phyloP scores from a whole-genome alignment of 495 filamentous ascomycete genomes.

The Thermothielavioides terrestris region DNA sequence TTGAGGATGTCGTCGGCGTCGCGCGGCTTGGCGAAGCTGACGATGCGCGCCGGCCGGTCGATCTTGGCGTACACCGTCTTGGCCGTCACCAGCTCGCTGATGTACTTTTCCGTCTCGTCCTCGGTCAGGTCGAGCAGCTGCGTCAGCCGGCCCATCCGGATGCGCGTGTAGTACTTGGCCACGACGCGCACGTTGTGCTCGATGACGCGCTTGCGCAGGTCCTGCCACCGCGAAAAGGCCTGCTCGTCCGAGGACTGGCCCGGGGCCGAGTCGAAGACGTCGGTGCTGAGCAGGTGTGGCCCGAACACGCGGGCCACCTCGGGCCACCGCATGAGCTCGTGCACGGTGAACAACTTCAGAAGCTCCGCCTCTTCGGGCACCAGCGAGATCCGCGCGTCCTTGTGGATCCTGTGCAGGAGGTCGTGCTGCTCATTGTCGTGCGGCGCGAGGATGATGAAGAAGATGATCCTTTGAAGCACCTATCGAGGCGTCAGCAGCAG shows the following conservation, averaged over 20 bases:
- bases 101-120: constrained; percentile 95
- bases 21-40: constrained; percentile 86
- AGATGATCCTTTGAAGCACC: constrained; percentile 88
- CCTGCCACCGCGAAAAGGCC: constrained; percentile 76
- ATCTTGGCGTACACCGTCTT: constrained; percentile 98
- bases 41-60: constrained; percentile 82
- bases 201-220: constrained; percentile 93
- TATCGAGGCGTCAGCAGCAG: constrained; percentile 30
- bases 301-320: constrained; percentile 80
- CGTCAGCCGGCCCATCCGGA: constrained; percentile 80
- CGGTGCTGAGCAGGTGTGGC: constrained; percentile 77
- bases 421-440: constrained; percentile 99
- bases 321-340: constrained; percentile 97
- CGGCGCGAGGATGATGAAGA: constrained; percentile 91
- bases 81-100: constrained; percentile 85
- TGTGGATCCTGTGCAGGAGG: constrained; percentile 83
- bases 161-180: constrained; percentile 97
- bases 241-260: constrained; percentile 61
- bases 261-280: constrained; percentile 67
- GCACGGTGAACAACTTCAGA: constrained; percentile 87
- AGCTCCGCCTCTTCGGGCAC: constrained; percentile 69
- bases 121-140: constrained; percentile 84
- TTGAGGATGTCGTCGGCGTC: constrained; percentile 97
- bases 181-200: constrained; percentile 98
- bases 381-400: constrained; percentile 56